Percentiles rank a stretch among this genome's conserved stretches.
Conservation (phyloP, 2,329 filamentous ascomycete genomes). For the Ascocoryne sarcoides region DNA sequence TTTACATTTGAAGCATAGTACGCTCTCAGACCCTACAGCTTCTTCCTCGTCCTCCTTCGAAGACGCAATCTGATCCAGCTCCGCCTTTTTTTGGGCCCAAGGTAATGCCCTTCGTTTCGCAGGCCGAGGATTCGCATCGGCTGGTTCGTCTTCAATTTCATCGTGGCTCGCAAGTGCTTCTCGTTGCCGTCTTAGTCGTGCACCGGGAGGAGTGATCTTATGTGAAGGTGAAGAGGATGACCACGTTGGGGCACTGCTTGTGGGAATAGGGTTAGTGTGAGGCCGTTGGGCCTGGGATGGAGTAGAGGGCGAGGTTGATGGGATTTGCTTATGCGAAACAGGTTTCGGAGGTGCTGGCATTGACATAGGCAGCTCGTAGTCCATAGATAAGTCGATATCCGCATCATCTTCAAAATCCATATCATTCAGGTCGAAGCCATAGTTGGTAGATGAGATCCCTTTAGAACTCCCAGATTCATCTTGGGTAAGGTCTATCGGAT, state of each 20-base stretch:
- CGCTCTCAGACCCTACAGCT: conserved; percentile 8
- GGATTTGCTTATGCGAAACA: conserved; percentile 24
- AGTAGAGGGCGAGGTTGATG: conserved; percentile 9
- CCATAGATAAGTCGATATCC: conserved; percentile 61
- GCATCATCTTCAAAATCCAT: conserved; percentile 84
- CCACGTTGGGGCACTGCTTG: conserved; percentile 28
- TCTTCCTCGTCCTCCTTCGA: conserved; percentile 14
- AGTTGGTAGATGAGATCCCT: neutral
- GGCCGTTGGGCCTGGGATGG: conserved; percentile 6
- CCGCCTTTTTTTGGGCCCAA: conserved; percentile 24
- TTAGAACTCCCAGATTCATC: conserved; percentile 20
- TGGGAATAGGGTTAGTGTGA: conserved; percentile 10
- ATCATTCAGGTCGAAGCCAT: conserved; percentile 43
- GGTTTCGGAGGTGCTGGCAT: conserved; percentile 36
- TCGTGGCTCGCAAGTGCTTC: conserved; percentile 1
- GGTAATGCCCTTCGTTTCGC: conserved; percentile 31
- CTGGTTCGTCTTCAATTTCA: conserved; percentile 1
- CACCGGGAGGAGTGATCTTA: conserved; percentile 27
- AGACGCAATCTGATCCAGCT: conserved; percentile 23
- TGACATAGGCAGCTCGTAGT: conserved; percentile 29
- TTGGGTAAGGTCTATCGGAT: conserved; percentile 32
- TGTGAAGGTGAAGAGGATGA: conserved; percentile 40
- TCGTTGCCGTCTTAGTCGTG: conserved; percentile 9
- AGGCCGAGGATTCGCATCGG: conserved; percentile 22
- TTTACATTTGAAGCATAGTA: conserved; percentile 15